Evolutionary conservation across 2,329 filamentous ascomycete species (phyloP), one percentile per base, ranked within the genome.

Genomic region (Fusarium hostae): DNA sequence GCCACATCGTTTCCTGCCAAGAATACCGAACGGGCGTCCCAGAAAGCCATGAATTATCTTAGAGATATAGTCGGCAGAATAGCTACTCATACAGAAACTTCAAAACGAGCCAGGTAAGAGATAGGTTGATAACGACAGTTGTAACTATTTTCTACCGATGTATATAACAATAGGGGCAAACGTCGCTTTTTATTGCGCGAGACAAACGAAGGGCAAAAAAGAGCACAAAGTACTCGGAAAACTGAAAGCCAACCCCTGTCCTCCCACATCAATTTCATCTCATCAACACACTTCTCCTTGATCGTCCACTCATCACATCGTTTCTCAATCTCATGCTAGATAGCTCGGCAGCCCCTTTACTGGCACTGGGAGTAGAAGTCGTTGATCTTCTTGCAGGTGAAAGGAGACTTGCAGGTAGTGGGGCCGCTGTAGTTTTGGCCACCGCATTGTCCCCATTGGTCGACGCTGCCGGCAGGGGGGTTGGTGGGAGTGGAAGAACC

Each of bases 301-400:
- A 50, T 35, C 28, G 20, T 56, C 43, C 30, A 57, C 47, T 62
- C 45, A 28, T 47, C 35, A 22, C 16, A 59, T 50, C 30, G 28
- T 66, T 43, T 41, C 35, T 40, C 48, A 43, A 43, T 54, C 45
- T 24, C 22, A 45, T 24, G 34, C 35, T 39, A 48, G 51, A 28
- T 22, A 41, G 11, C 18, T 26, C 39, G 26, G 15, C 51, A 26
- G 39, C 6, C n/a, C 28, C 20, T 63, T 76, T 77, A 84, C 63
- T 82, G 62, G 71, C 83, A 85, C 73, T 85, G 83, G 20, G 60
- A 81, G 77, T 84, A 85, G 68, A 73, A 84, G 45, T 78, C 76
- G 75, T 84, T 85, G 59, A 76, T 39, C 52, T 75, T 77, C 43
- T 71, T 77, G 77, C 83, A 85, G 22, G 77, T 82, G 35, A 62